These are phyloP conservation scores for Ustilago hordei DNA, from an alignment of 1,284 basidiomycete genomes.

Conservation along the genomic window DNA sequence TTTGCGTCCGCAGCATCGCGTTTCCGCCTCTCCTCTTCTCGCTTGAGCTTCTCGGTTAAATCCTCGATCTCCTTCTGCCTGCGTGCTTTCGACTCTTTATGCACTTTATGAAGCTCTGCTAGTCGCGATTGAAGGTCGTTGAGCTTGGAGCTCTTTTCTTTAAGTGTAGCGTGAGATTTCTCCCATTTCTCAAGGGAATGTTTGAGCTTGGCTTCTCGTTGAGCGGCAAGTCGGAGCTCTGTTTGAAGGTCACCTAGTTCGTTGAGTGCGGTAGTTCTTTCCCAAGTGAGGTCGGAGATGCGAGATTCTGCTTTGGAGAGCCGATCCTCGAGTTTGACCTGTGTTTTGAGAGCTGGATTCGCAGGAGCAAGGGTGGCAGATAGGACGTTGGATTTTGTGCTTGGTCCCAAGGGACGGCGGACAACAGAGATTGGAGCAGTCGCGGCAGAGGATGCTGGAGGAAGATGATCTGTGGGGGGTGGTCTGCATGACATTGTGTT, in stretches of 20 bases:
- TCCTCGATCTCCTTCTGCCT: conserved; percentile 48
- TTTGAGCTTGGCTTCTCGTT: conserved; percentile 50
- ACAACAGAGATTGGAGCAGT: conserved; percentile 29
- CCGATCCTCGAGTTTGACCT: conserved; percentile 42
- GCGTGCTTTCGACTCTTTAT: conserved; percentile 43
- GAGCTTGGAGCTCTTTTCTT: conserved; percentile 42
- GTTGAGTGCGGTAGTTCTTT: conserved; percentile 28
- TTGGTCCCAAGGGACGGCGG: conserved; percentile 36
- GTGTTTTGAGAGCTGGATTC: conserved; percentile 14
- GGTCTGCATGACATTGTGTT: conserved; percentile 32
- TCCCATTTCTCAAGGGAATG: conserved; percentile 42
- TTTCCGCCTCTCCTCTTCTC: conserved; percentile 29
- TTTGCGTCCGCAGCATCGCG: conserved; percentile 24
- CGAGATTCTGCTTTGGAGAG: conserved; percentile 30
- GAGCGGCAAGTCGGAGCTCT: conserved; percentile 44
- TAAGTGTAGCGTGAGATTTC: conserved; percentile 41
- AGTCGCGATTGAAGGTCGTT: conserved; percentile 31
- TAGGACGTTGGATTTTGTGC: conserved; percentile 32
- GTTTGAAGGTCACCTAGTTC: conserved; percentile 50
- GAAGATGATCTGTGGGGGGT: not conserved
- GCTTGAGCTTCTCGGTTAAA: conserved; percentile 20
- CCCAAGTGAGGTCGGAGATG: conserved; percentile 39
- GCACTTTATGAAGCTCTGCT: conserved; percentile 43
- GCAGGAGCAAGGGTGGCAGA: conserved; percentile 11
- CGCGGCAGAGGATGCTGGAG: not conserved